Base-by-base conservation (phyloP, 73 alveolate genomes). In the Paraurostyla sp. region DNA sequence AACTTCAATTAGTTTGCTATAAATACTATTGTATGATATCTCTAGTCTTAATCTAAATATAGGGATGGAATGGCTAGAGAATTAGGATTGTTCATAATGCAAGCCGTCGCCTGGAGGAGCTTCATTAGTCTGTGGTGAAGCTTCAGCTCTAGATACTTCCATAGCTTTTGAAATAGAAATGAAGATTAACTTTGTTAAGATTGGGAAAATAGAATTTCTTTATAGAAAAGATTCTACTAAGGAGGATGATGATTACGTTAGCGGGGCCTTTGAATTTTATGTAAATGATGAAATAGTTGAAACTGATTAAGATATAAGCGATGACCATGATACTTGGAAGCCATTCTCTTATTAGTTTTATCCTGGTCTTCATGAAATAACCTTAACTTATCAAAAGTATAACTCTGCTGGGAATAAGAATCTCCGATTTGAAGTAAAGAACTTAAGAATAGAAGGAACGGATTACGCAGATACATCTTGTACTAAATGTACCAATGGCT, bases 261-360 rank as follows among this genome's bases (percentile, higher is more conserved):
- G 80, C 0, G 89, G 89, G 25, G 33, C 38, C 27, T 78, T 78
- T 54, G 58, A 35, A 36, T 7, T 78, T 3, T 78, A 52, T 25
- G n/a, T 23, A 4, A 42, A 78, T 54, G 36, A 40, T 6, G 18
- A 3, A 27, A 56, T 25, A 1, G 59, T 78, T 11, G 4, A 15
- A 3, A 18, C 7, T 29, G 89, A 78, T 54, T 4, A 38, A 11
- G 18, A 6, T 4, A 16, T 78, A 6, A 25, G 52, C 22, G 89
- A 49, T 29, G 78, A 35, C n/a, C n/a, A n/a, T n/a, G n/a, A n/a
- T n/a, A n/a, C n/a, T n/a, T 83, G 92, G 92, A 83, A 83, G 33
- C 23, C 0, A n/a, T 83, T 40, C 13, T 1, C 23, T 2, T 42
- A 4, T 25, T 85, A 83, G 1, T 4, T 83, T 0, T 52, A 65